phyloP scores from a whole-genome alignment of 495 filamentous ascomycete species.

The Sphaerosporella brunnea region DNA sequence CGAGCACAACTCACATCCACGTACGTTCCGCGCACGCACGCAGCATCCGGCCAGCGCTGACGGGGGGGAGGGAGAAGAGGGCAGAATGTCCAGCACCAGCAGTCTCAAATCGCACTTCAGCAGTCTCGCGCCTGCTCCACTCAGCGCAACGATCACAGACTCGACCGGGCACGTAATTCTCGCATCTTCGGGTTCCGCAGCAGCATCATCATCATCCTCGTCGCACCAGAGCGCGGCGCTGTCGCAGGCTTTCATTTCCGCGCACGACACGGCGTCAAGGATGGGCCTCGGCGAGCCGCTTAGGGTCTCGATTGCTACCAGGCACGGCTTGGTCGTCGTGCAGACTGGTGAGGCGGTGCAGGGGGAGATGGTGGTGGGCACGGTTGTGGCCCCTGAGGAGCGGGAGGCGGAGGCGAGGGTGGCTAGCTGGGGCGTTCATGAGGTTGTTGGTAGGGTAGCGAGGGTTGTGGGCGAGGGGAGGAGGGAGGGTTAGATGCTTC shows the following conservation, averaged over 20 bases:
- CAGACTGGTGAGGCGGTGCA: slow-evolving; percentile 15
- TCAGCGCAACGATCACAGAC: slow-evolving; percentile 21
- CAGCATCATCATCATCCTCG: slow-evolving; percentile 3
- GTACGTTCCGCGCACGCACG: too few relatives aligned
- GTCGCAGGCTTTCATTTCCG: slow-evolving; percentile 18
- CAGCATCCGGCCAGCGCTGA: too few relatives aligned
- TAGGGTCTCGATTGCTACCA: slow-evolving; percentile 19
- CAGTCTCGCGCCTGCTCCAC: slow-evolving; percentile 14
- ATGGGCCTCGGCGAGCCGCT: slow-evolving; percentile 24
- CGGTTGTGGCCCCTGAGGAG: slow-evolving; percentile 21
- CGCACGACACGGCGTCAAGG: slow-evolving; percentile 24
- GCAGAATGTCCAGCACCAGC: too few relatives aligned
- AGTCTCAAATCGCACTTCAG: slow-evolving; percentile 14
- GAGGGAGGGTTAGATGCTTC: slow-evolving; percentile 1
- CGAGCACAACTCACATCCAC: too few relatives aligned
- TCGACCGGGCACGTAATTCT: slow-evolving; percentile 22
- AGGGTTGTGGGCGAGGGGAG: slow-evolving; percentile 7
- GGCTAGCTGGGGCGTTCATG: slow-evolving; percentile 25
- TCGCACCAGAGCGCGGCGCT: slow-evolving; percentile 15
- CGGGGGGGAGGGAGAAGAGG: too few relatives aligned
- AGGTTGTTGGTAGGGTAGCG: slow-evolving; percentile 16
- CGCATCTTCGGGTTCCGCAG: slow-evolving; percentile 15
- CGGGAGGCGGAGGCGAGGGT: slow-evolving; percentile 20
- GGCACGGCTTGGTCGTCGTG: slow-evolving; percentile 19
- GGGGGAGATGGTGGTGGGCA: slow-evolving; percentile 24